These are phyloP conservation scores for Veloporphyrellus conicus DNA, from an alignment of 1,284 basidiomycete genomes.

Conservation along the genomic window DNA sequence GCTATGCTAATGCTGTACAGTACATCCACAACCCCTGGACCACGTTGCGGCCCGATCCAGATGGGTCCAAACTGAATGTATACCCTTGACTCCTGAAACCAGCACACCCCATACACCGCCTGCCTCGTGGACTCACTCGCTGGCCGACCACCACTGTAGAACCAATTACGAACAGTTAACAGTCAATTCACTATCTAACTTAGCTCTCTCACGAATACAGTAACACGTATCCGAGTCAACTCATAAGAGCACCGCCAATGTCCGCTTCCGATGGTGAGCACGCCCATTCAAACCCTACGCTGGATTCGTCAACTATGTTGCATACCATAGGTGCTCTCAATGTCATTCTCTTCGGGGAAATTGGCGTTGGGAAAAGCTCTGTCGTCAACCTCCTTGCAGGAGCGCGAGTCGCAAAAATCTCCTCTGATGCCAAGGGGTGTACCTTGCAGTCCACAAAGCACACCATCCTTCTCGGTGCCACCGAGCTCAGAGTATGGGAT, in stretches of 20 bases:
- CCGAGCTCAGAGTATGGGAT: slow-evolving; percentile 32
- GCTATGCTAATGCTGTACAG: slow-evolving; percentile 13
- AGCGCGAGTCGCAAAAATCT: slow-evolving; percentile 24
- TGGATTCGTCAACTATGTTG: neutral
- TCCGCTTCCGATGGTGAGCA: slow-evolving; percentile 19
- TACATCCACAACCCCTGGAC: neutral
- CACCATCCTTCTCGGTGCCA: slow-evolving; percentile 9
- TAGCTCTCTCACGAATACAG: slow-evolving; percentile 9
- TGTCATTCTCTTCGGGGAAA: slow-evolving; percentile 31
- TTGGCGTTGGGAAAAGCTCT: slow-evolving; percentile 34
- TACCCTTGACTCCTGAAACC: neutral
- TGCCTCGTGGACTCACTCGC: slow-evolving; percentile 5
- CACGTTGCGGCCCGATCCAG: too few species aligned
- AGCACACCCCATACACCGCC: slow-evolving; percentile 12
- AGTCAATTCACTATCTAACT: neutral
- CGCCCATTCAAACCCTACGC: neutral
- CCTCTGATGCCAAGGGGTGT: slow-evolving; percentile 24
- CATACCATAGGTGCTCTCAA: slow-evolving; percentile 14
- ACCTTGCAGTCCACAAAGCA: slow-evolving; percentile 27
- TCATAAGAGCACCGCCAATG: slow-evolving; percentile 9
- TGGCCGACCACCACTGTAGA: slow-evolving; percentile 4
- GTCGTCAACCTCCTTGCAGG: slow-evolving; percentile 33
- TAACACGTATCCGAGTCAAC: neutral
- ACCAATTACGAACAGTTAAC: slow-evolving; percentile 1
- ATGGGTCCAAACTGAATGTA: slow-evolving; percentile 14